phyloP scores from a whole-genome alignment of 2,329 filamentous ascomycete genomes.

The Venturia asperata region DNA sequence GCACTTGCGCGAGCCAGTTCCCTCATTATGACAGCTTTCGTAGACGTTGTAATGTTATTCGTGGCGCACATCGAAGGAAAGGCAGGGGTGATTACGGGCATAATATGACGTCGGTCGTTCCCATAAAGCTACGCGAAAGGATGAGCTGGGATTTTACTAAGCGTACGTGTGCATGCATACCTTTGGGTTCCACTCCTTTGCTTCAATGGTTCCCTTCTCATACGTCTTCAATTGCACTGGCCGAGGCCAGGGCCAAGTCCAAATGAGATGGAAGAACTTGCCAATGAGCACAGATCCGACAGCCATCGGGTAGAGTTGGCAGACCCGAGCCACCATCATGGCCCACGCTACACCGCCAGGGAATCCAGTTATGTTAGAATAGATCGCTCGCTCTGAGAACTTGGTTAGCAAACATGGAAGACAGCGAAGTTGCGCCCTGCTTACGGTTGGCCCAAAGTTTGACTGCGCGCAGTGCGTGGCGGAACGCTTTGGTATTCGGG shows the following conservation, averaged over 20 bases:
- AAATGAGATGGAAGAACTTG: constrained; percentile 92
- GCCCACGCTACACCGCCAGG: constrained; percentile 97
- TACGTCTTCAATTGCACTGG: constrained; percentile 88
- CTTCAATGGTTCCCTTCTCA: constrained; percentile 67
- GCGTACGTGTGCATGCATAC: constrained; percentile 39
- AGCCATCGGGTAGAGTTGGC: constrained; percentile 91
- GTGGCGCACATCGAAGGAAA: constrained; percentile 98
- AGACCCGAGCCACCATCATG: constrained; percentile 92
- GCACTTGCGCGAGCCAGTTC: constrained; percentile 73
- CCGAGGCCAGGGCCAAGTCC: constrained; percentile 86
- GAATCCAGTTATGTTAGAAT: constrained; percentile 93
- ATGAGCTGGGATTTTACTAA: constrained; percentile 20
- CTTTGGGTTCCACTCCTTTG: constrained; percentile 91
- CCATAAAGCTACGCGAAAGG: constrained; percentile 57
- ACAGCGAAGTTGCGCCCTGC: constrained; percentile 22
- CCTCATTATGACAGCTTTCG: constrained; percentile 72
- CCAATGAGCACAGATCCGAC: constrained; percentile 79
- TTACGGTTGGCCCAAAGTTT: constrained; percentile 87
- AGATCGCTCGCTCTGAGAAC: constrained; percentile 65
- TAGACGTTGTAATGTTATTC: constrained; percentile 85
- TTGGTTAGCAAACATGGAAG: constrained; percentile 21
- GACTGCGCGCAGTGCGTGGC: constrained; percentile 79
- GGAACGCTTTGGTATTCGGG: constrained; percentile 83
- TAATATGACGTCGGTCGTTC: constrained; percentile 76
- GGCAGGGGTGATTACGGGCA: constrained; percentile 97